phyloP scores from a whole-genome alignment of 441 rosid genomes.

The Capsella rubella region DNA sequence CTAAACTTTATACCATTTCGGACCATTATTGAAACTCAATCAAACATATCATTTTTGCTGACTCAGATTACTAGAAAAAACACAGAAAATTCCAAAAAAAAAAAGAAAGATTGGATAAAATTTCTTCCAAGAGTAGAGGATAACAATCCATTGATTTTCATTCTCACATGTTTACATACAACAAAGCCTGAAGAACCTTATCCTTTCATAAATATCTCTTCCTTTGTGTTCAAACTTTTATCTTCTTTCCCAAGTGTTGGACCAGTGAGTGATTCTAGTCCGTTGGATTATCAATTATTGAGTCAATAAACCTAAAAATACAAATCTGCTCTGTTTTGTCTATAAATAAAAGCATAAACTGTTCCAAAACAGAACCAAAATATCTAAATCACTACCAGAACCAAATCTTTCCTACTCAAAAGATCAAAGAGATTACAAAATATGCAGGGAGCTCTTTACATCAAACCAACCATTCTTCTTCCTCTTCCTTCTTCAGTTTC shows the following conservation, averaged over 20 bases:
- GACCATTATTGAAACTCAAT: slow-evolving; percentile 4
- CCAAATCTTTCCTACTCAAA: background rate
- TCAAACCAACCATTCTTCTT: slow-evolving; percentile 53
- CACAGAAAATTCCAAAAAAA: slow-evolving; percentile 22
- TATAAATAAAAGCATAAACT: slow-evolving; percentile 33
- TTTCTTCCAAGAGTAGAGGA: slow-evolving; percentile 16
- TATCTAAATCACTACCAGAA: slow-evolving; percentile 19
- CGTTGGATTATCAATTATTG: slow-evolving; percentile 34
- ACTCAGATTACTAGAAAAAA: slow-evolving; percentile 22
- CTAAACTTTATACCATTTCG: background rate
- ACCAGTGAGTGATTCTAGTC: slow-evolving; percentile 7
- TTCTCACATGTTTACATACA: slow-evolving; percentile 28
- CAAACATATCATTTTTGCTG: slow-evolving; percentile 24
- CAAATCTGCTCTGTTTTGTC: slow-evolving; percentile 1
- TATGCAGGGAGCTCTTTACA: slow-evolving; percentile 61
- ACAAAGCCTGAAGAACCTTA: slow-evolving; percentile 14
- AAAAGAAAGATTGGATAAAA: slow-evolving; percentile 28
- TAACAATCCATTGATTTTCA: slow-evolving; percentile 32
- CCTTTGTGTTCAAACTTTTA: slow-evolving; percentile 2
- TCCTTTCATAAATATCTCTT: slow-evolving; percentile 28
- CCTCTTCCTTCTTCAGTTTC: slow-evolving; percentile 47
- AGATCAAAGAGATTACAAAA: background rate
- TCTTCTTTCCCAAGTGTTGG: slow-evolving; percentile 2
- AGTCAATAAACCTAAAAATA: background rate
- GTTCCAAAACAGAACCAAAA: slow-evolving; percentile 27